Evolutionary conservation across 805 yeast species (phyloP).

Genomic region (Candida takata): DNA sequence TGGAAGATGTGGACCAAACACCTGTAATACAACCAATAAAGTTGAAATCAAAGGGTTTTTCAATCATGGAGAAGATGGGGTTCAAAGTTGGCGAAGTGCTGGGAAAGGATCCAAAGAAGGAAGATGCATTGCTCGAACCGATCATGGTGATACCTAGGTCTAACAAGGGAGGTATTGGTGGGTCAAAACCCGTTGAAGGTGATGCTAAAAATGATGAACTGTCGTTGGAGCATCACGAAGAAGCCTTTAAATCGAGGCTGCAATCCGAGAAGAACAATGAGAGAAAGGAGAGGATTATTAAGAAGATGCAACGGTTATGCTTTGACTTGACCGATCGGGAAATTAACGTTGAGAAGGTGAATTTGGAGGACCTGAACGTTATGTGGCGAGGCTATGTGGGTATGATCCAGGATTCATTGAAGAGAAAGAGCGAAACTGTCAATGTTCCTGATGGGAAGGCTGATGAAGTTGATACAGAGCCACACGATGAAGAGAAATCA

Average conservation of each 20-base stretch:
- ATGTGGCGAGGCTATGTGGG: conserved; percentile 36
- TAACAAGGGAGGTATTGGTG: conserved; percentile 21
- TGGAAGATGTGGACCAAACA: neutral
- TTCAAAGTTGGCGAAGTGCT: conserved; percentile 40
- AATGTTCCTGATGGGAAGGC: conserved; percentile 4
- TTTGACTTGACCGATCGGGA: conserved; percentile 34
- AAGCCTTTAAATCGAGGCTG: conserved; percentile 17
- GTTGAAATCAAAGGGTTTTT: conserved; percentile 35
- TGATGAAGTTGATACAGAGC: conserved; percentile 1
- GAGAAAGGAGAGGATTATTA: conserved; percentile 14
- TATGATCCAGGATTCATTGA: conserved; percentile 9
- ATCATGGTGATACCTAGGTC: conserved; percentile 17
- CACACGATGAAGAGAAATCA: conserved; percentile 4
- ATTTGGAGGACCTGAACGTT: conserved; percentile 29
- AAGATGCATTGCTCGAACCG: conserved; percentile 27
- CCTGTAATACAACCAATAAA: conserved; percentile 4
- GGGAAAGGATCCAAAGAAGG: conserved; percentile 26
- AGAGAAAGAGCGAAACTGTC: conserved; percentile 7
- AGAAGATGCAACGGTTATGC: conserved; percentile 34
- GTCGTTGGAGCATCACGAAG: conserved; percentile 11
- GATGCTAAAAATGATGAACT: conserved; percentile 1
- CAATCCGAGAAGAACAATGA: conserved; percentile 11
- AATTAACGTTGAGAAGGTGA: conserved; percentile 17
- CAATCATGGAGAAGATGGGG: conserved; percentile 57
- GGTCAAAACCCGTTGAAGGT: conserved; percentile 8